These are phyloP conservation scores for Podila horticola DNA, from an alignment of 192 early-diverging fungal genomes.

Conservation along the genomic window DNA sequence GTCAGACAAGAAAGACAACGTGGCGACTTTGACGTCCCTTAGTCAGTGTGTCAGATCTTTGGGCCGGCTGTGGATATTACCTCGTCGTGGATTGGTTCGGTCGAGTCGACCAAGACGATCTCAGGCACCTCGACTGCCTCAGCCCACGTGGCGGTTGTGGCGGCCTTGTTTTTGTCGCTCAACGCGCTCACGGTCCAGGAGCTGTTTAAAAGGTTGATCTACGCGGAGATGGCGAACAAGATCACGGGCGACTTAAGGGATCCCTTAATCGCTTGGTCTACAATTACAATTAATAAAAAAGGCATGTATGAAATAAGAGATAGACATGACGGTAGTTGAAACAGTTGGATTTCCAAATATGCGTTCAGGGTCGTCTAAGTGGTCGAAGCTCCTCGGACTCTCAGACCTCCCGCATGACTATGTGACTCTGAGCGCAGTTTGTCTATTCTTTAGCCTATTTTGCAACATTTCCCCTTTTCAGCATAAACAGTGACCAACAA, in stretches of 20 bases:
- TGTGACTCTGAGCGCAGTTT: no score
- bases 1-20: slow-evolving; percentile 38
- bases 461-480: no score
- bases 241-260: slow-evolving; percentile 17
- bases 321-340: no score
- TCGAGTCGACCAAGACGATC: slow-evolving; percentile 32
- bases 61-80: slow-evolving; percentile 68
- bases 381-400: no score
- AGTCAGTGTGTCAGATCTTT: slow-evolving; percentile 34
- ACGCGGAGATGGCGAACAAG: slow-evolving; percentile 6
- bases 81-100: slow-evolving; percentile 47
- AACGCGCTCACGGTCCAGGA: slow-evolving; percentile 15
- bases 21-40: no score
- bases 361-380: no score
- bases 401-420: no score
- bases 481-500: no score
- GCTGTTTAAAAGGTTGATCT: slow-evolving; percentile 22
- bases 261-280: slow-evolving; percentile 28
- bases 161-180: slow-evolving; percentile 58
- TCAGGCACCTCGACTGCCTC: slow-evolving; percentile 72
- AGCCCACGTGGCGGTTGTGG: slow-evolving; percentile 65
- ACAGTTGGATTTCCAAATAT: no score
- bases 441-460: no score
- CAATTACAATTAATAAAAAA: slow-evolving; percentile 16
- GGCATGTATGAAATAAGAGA: no score